Evolutionary conservation across 768 basidiomycete species (phyloP), one percentile per base, ranked within the genome.

Genomic region (Leccinum disarticulatum): DNA sequence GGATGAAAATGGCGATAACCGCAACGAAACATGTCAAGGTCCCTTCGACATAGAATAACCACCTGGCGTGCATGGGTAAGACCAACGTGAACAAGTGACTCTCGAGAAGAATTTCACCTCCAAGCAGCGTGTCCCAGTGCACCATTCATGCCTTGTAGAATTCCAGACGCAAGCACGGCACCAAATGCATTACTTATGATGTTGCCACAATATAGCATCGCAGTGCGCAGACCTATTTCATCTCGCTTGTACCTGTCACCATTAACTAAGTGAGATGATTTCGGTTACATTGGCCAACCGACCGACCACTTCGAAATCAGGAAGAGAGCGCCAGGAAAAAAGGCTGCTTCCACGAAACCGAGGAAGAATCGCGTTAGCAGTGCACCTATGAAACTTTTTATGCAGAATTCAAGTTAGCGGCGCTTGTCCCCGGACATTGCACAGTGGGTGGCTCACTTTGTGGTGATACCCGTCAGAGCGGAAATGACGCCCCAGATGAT

Each of bases 401-500:
- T n/a, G 33, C 31, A 6, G 22, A 10, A 46, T 30, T 50, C 55
- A 59, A 31, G 47, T 41, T 35, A 13, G n/a, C 31, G 15, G n/a
- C n/a, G 15, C 17, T 6, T 22, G 46, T 57, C 28, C 25, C 19
- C 28, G 11, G 10, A 50, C 25, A 28, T 14, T 53, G 17, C 14
- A 10, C n/a, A n/a, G n/a, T 46, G 54, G 31, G 46, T 10, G 43
- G 58, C 64, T 4, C 55, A 73, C 73, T 77, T 73, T 55, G 63
- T 74, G 17, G 69, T 69, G 19, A 75, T 52, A 1, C 70, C 72
- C 33, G 82, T 86, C 57, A 83, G 64, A 43, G 77, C 70, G 14
- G 84, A 86, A 17, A 85, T 79, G 31, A 75, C 73, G 2, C 89
- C 91, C 88, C 88, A 91, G 30, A 88, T 64, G 9, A 83, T 76